Percentiles rank a stretch among this genome's conserved stretches.
Evolutionary conservation across 2,329 filamentous ascomycete genomes (phyloP).

Genomic region (Aspergillus carbonarius): DNA sequence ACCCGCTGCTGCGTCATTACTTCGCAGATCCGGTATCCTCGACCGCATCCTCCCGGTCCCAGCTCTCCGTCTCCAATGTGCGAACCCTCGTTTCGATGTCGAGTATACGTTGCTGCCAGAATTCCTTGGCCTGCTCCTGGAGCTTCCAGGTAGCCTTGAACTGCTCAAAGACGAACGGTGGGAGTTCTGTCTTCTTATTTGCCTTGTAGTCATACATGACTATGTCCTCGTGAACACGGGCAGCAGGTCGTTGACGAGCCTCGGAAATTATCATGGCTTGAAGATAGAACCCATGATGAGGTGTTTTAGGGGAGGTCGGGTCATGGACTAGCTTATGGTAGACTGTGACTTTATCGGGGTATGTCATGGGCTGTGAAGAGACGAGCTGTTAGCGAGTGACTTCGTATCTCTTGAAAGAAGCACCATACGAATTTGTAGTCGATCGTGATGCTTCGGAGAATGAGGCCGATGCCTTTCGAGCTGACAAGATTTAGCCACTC

Average conservation of each 20-base stretch:
- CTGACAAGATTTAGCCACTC: slow-evolving; percentile 71
- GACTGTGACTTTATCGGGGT: slow-evolving; percentile 77
- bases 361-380: slow-evolving; percentile 69
- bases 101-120: slow-evolving; percentile 55
- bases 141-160: slow-evolving; percentile 60
- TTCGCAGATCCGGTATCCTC: slow-evolving; percentile 62
- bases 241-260: slow-evolving; percentile 68
- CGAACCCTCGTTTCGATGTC: slow-evolving; percentile 60
- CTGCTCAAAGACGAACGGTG: slow-evolving; percentile 60
- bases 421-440: slow-evolving; percentile 81
- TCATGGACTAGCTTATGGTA: slow-evolving; percentile 70
- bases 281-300: slow-evolving; percentile 41
- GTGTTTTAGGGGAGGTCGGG: slow-evolving; percentile 42
- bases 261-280: slow-evolving; percentile 72
- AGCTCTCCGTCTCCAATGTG: slow-evolving; percentile 68
- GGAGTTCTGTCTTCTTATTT: slow-evolving; percentile 57
- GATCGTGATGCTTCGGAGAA: slow-evolving; percentile 74
- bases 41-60: slow-evolving; percentile 69
- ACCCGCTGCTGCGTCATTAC: slow-evolving; percentile 8
- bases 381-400: slow-evolving; percentile 6
- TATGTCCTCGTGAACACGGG: slow-evolving; percentile 73
- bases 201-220: slow-evolving; percentile 72
- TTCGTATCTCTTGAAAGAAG: neutral
- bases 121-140: slow-evolving; percentile 60
- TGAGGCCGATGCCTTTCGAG: slow-evolving; percentile 67